These are phyloP conservation scores for Lablab purpureus DNA, from an alignment of 306 rosid species.

Conservation along the genomic window DNA sequence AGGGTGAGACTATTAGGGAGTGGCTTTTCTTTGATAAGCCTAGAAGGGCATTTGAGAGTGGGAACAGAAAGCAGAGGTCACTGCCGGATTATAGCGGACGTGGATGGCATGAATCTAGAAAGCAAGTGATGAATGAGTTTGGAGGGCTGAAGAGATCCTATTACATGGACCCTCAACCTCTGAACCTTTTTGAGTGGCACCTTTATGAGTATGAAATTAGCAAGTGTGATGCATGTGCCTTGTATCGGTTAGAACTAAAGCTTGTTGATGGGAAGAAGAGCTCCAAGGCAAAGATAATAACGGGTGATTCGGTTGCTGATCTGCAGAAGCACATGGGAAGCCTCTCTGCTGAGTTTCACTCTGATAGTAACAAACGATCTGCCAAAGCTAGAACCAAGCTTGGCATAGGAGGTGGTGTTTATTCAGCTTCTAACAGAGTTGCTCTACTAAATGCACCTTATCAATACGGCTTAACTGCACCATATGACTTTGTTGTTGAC, in stretches of 20 bases:
- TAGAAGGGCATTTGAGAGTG: slow-evolving; percentile 90
- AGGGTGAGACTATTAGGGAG: slow-evolving; percentile 83
- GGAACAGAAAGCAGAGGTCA: slow-evolving; percentile 90
- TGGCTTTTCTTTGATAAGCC: slow-evolving; percentile 96
- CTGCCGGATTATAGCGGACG: slow-evolving; percentile 86
- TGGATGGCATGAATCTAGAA: slow-evolving; percentile 95
- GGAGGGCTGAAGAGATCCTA: slow-evolving; percentile 89
- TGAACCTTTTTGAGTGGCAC: slow-evolving; percentile 83
- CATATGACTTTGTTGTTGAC: slow-evolving; percentile 69
- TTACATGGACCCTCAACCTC: slow-evolving; percentile 90
- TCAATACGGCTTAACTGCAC: slow-evolving; percentile 58
- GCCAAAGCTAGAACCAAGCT: slow-evolving; percentile 69
- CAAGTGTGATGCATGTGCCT: slow-evolving; percentile 78
- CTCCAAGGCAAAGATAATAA: slow-evolving; percentile 61
- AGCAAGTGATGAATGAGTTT: slow-evolving; percentile 84
- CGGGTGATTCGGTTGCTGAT: slow-evolving; percentile 80
- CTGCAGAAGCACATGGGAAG: slow-evolving; percentile 92
- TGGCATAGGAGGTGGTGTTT: slow-evolving; percentile 59
- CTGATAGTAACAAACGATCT: slow-evolving; percentile 72
- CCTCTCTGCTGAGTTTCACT: slow-evolving; percentile 82
- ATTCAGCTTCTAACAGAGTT: slow-evolving; percentile 58
- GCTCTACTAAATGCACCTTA: slow-evolving; percentile 59
- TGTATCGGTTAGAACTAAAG: slow-evolving; percentile 80
- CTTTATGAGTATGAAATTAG: slow-evolving; percentile 86
- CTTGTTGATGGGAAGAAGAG: slow-evolving; percentile 84